Conservation (phyloP, 805 yeast genomes). For the Candida silvatica region DNA sequence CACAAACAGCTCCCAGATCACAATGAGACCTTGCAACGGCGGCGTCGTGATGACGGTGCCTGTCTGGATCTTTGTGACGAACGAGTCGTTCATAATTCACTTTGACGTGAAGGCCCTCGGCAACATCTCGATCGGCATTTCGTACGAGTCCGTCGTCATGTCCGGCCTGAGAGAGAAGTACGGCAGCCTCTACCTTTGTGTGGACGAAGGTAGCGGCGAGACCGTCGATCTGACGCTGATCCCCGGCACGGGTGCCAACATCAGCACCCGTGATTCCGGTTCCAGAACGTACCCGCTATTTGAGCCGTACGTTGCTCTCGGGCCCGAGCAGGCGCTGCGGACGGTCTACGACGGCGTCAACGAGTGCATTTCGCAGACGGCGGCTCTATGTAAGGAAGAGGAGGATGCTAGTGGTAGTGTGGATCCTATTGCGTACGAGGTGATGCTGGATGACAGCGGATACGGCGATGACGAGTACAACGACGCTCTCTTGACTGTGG, state of each 20-base stretch:
- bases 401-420: constrained; percentile 7
- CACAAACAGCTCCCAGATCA: too few relatives aligned
- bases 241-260: constrained; percentile 7
- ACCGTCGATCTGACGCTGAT: constrained; percentile 7
- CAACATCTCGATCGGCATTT: constrained; percentile 8
- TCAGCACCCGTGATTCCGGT: neutral
- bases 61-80: constrained; percentile 18
- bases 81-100: constrained; percentile 13
- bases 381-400: constrained; percentile 8
- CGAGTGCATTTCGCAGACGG: constrained; percentile 14
- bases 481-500: constrained; percentile 10
- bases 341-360: constrained; percentile 12
- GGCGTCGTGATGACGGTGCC: neutral
- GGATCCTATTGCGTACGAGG: constrained; percentile 2
- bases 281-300: constrained; percentile 16
- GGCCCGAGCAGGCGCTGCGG: constrained; percentile 11
- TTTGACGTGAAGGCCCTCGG: constrained; percentile 5
- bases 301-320: constrained; percentile 9
- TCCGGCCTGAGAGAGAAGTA: constrained; percentile 12
- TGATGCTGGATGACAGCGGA: constrained; percentile 17
- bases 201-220: constrained; percentile 2
- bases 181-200: constrained; percentile 6
- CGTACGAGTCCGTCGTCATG: constrained; percentile 14
- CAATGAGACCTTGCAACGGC: neutral
- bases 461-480: constrained; percentile 21